phyloP scores from a whole-genome alignment of 768 basidiomycete genomes.

The Tephrocybe sp. region DNA sequence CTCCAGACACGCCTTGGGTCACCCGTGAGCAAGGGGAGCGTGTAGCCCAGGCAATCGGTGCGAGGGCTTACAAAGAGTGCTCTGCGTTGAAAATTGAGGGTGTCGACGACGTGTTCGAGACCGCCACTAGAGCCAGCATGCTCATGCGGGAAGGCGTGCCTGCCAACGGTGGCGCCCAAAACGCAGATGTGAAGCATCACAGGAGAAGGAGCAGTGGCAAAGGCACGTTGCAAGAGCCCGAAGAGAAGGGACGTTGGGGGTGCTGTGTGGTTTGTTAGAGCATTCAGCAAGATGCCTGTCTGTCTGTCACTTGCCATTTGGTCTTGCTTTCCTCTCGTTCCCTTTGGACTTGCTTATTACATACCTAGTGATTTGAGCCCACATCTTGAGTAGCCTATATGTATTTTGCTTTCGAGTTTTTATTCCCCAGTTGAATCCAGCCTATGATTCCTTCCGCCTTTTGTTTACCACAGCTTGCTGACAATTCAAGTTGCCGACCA shows the following conservation, averaged over 20 bases:
- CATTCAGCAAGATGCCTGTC: background rate
- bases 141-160: constrained; percentile 85
- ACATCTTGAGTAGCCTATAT: constrained; percentile 26
- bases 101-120: constrained; percentile 97
- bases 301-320: background rate
- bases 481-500: constrained; percentile 1
- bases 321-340: constrained; percentile 10
- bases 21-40: constrained; percentile 79
- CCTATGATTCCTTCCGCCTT: background rate
- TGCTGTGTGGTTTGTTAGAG: constrained; percentile 70
- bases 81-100: constrained; percentile 87
- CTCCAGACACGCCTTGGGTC: constrained; percentile 50
- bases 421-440: background rate
- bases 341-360: constrained; percentile 24
- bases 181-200: constrained; percentile 43
- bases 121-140: constrained; percentile 95
- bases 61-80: constrained; percentile 93
- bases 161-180: constrained; percentile 35
- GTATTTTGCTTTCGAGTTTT: constrained; percentile 15
- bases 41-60: constrained; percentile 82
- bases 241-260: constrained; percentile 53
- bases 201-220: constrained; percentile 54
- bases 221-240: constrained; percentile 38
- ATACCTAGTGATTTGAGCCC: constrained; percentile 23
- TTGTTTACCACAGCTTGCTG: background rate